phyloP scores from a whole-genome alignment of 495 filamentous ascomycete species.

The Aspergillus baeticus region DNA sequence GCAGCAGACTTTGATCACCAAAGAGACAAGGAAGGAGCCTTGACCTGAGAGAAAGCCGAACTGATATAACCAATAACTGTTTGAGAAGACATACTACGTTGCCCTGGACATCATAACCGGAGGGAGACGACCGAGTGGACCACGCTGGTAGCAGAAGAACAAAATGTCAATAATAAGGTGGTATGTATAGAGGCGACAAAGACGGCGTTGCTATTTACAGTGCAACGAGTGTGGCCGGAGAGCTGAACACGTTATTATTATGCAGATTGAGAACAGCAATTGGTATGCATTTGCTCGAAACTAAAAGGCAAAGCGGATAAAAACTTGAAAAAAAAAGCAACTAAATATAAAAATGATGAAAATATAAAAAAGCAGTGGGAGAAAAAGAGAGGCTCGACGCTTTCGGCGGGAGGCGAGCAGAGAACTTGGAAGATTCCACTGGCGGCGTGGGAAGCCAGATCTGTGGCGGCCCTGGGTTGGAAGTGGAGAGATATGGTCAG shows the following conservation, averaged over 20 bases:
- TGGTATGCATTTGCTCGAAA: background rate
- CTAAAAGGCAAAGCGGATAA: background rate
- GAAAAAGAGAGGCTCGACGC: too few relatives aligned
- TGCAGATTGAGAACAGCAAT: constrained; percentile 6
- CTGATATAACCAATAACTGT: constrained; percentile 16
- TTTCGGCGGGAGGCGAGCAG: background rate
- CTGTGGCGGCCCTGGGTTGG: background rate
- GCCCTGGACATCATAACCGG: background rate
- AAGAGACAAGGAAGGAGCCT: constrained; percentile 6
- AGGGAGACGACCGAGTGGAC: background rate
- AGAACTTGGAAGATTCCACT: background rate
- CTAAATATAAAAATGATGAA: background rate
- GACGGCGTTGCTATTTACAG: constrained; percentile 5
- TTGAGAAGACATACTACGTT: constrained; percentile 11
- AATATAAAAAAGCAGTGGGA: background rate
- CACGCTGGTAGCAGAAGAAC: too few relatives aligned
- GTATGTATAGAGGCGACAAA: background rate
- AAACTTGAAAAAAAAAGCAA: background rate
- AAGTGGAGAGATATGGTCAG: background rate
- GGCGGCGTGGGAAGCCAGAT: background rate
- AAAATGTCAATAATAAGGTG: background rate
- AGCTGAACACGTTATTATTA: background rate
- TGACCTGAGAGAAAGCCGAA: background rate
- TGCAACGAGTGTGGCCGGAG: background rate
- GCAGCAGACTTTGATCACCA: constrained; percentile 4